Evolutionary conservation across 2,329 filamentous ascomycete species (phyloP).

Genomic region (Pseudodiploospora longispora): DNA sequence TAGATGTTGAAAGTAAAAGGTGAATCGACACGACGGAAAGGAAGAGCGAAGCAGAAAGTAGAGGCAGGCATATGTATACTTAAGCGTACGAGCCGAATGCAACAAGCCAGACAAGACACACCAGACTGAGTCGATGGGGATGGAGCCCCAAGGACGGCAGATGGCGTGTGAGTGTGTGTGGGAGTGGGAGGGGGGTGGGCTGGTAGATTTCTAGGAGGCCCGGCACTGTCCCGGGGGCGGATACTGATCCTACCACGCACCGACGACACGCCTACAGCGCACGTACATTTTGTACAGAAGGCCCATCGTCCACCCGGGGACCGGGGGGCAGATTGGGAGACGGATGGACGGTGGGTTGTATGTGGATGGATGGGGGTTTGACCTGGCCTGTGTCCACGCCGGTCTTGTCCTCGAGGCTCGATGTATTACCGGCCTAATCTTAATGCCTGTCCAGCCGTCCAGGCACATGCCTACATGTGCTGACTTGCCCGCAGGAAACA

Average conservation of each 20-base stretch:
- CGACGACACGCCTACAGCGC: too few relatives aligned
- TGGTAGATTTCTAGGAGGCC: slow-evolving; percentile 32
- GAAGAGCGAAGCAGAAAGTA: background rate
- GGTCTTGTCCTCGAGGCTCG: too few relatives aligned
- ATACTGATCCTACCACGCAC: slow-evolving; percentile 15
- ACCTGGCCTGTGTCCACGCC: too few relatives aligned
- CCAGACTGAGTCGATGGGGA: slow-evolving; percentile 6
- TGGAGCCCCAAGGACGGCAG: slow-evolving; percentile 34
- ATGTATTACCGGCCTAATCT: too few relatives aligned
- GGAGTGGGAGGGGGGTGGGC: slow-evolving; percentile 33
- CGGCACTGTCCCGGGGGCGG: slow-evolving; percentile 42
- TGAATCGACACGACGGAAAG: background rate
- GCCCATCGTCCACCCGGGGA: too few relatives aligned
- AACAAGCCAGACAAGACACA: too few relatives aligned
- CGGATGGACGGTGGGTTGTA: background rate
- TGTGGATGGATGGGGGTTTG: slow-evolving; percentile 4
- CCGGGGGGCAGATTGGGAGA: too few relatives aligned
- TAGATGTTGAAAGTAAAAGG: too few relatives aligned
- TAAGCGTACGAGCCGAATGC: slow-evolving; percentile 9
- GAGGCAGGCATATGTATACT: slow-evolving; percentile 27
- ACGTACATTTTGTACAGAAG: background rate
- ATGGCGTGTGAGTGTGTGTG: slow-evolving; percentile 18
- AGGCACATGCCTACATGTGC: too few relatives aligned
- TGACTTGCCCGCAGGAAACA: too few relatives aligned
- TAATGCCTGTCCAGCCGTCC: too few relatives aligned